These are phyloP conservation scores for Podospora didyma DNA, from an alignment of 495 filamentous ascomycete species.

Conservation along the genomic window DNA sequence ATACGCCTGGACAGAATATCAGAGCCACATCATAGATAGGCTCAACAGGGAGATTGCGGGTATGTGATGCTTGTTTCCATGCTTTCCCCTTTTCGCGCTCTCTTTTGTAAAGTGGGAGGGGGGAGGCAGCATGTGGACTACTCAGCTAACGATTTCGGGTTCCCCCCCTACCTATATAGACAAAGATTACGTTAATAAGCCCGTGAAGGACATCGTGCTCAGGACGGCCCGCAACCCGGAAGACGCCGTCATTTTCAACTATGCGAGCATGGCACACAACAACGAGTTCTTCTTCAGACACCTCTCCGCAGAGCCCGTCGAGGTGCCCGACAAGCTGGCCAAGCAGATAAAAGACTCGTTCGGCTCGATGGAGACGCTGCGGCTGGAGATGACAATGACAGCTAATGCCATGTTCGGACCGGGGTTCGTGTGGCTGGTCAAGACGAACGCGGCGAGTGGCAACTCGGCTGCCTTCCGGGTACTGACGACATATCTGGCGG, in stretches of 20 bases:
- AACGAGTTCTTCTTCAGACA: conserved; percentile 90
- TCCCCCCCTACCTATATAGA: conserved; percentile 32
- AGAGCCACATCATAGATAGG: conserved; percentile 63
- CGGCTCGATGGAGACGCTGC: conserved; percentile 75
- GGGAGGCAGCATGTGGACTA: too few relatives aligned
- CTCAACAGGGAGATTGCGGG: conserved; percentile 72
- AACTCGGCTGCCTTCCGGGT: conserved; percentile 56
- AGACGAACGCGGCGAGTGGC: conserved; percentile 30
- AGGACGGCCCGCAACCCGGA: conserved; percentile 72
- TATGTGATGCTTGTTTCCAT: conserved; percentile 36
- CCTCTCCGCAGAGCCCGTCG: conserved; percentile 38
- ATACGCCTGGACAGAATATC: conserved; percentile 81
- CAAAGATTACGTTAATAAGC: conserved; percentile 53
- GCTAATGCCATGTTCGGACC: conserved; percentile 93
- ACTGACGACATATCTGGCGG: conserved; percentile 86
- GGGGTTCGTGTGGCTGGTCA: conserved; percentile 92
- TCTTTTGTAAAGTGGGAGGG: too few relatives aligned
- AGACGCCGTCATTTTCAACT: conserved; percentile 81
- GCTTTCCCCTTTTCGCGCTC: background rate
- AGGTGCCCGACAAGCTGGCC: conserved; percentile 29
- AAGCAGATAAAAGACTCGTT: conserved; percentile 58
- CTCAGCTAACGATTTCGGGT: background rate
- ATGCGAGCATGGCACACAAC: conserved; percentile 93
- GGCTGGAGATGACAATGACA: conserved; percentile 71
- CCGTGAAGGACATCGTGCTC: conserved; percentile 65